A percentile compares a stretch with the other conserved stretches of the same genome.
These are phyloP conservation scores for Cutaneotrichosporon cavernicola DNA, from an alignment of 1,284 basidiomycete species.

Conservation along the genomic window DNA sequence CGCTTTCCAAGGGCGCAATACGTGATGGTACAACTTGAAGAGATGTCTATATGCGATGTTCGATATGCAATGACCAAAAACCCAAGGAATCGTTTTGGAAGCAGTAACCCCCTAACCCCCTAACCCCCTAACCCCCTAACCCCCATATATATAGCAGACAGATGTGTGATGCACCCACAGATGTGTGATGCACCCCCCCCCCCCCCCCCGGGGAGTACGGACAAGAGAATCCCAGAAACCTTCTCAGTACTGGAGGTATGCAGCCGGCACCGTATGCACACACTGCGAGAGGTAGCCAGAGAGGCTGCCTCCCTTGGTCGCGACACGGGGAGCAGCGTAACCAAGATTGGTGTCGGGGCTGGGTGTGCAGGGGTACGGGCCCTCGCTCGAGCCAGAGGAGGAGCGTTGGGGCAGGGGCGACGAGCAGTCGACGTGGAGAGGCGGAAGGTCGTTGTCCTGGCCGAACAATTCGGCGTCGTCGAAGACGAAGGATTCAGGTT, in stretches of 20 bases:
- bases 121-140: too few species aligned
- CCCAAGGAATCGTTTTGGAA: not conserved
- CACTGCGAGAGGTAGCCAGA: not conserved
- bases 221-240: not conserved
- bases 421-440: constrained; percentile 43
- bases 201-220: too few species aligned
- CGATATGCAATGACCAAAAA: not conserved
- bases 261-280: not conserved
- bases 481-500: constrained; percentile 40
- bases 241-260: not conserved
- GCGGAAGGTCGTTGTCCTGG: constrained; percentile 35
- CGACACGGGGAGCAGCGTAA: constrained; percentile 15
- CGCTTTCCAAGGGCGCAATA: too few species aligned
- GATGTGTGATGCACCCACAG: too few species aligned
- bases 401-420: constrained; percentile 37
- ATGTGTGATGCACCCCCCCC: too few species aligned
- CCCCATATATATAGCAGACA: too few species aligned
- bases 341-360: constrained; percentile 22
- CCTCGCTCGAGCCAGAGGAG: constrained; percentile 38
- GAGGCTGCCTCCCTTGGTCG: not conserved
- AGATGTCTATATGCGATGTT: not conserved
- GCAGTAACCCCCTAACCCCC: too few species aligned
- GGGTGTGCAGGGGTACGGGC: constrained; percentile 46
- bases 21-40: not conserved
- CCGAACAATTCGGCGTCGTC: constrained; percentile 27